Base-by-base conservation (phyloP, 2,329 filamentous ascomycete genomes). In the Fusarium devonianum region DNA sequence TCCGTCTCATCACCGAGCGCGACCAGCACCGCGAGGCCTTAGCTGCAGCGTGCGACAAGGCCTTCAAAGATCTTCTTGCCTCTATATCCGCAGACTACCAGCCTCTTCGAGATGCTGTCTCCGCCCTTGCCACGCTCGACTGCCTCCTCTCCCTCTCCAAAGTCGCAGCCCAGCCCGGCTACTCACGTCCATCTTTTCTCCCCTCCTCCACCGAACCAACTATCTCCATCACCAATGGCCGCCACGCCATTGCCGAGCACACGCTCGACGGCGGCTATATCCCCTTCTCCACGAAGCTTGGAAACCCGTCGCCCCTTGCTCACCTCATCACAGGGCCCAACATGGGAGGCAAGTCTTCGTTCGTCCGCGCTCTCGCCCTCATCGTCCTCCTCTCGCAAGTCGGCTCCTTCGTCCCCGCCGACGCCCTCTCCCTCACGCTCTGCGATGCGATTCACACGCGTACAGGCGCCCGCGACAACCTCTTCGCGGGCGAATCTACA, bases 321-420 rank as follows among this genome's bases (percentile, higher is more conserved):
- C 83, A 97, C 61, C 86, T 97, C 46, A 87, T 99, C 64, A 99
- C 94, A 0, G 94, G 94, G 0, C 94, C 94, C 21, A 99, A 99
- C 75, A 99, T 99, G 94, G 94, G 94, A 65, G 94, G 94, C 47
- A 99, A 99, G 69, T 96, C 91, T n/a, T 94, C 89, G 49, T 99
- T 96, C 71, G 93, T 99, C 16, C 90, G 94, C 42, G 90, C 92
- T 60, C 86, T 96, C 33, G 93, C 94, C 8, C 84, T 99, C 6
- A 91, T 97, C 56, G 84, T 89, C 36, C 92, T 99, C 65, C 92
- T 99, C 77, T 92, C 91, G 7, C 94, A 99, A 69, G 88, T 97
- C 57, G 94, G 94, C 39, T 95, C 90, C 26, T 99, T 92, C 71
- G 92, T 99, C 1, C 94, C 94, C 2, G 93, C 93, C 16, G 78